These are phyloP conservation scores for Cercospora sp. DNA, from an alignment of 2,329 filamentous ascomycete species.

Conservation along the genomic window DNA sequence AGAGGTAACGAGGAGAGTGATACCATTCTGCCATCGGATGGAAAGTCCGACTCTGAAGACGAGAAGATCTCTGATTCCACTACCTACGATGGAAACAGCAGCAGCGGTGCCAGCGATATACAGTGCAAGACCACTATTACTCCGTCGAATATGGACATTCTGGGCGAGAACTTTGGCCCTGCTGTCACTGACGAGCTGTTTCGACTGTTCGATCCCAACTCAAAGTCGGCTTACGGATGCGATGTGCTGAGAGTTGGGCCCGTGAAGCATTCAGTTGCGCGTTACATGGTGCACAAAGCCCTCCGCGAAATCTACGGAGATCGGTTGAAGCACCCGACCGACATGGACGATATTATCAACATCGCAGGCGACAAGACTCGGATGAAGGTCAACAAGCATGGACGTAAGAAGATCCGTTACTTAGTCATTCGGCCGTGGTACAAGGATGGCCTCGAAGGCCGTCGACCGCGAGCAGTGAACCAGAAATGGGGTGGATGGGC, in stretches of 20 bases:
- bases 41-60: background rate
- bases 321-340: background rate
- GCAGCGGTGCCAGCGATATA: background rate
- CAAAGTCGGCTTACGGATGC: background rate
- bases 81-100: background rate
- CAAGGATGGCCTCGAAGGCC: background rate
- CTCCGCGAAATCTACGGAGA: constrained; percentile 7
- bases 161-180: constrained; percentile 14
- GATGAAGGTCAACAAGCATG: background rate
- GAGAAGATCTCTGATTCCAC: background rate
- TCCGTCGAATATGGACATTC: constrained; percentile 6
- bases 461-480: background rate
- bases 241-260: constrained; percentile 2
- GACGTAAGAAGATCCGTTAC: background rate
- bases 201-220: background rate
- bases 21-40: background rate
- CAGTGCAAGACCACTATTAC: background rate
- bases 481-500: constrained; percentile 1
- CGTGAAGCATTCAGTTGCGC: constrained; percentile 2
- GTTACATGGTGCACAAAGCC: constrained; percentile 1
- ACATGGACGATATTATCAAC: constrained; percentile 7
- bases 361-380: constrained; percentile 6
- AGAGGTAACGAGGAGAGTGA: background rate
- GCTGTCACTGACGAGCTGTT: constrained; percentile 2
- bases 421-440: constrained; percentile 2